Evolutionary conservation across 257 asterid species (phyloP).

Genomic region (Salvia splendens): DNA sequence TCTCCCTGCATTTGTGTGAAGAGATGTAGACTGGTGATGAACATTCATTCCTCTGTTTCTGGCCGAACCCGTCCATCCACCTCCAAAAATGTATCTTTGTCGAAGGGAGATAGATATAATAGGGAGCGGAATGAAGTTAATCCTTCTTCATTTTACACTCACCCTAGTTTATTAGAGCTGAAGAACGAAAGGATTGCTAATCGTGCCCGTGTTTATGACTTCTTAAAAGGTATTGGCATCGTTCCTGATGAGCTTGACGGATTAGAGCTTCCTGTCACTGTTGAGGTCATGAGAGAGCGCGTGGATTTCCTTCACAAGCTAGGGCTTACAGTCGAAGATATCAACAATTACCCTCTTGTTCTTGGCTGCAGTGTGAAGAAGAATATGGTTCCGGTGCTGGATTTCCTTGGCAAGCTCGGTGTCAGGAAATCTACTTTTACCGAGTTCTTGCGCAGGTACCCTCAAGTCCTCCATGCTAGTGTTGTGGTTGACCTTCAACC

Average conservation of each 20-base stretch:
- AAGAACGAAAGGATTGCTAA: constrained; percentile 72
- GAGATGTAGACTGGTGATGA: constrained; percentile 45
- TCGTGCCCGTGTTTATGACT: constrained; percentile 77
- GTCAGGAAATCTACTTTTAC: constrained; percentile 77
- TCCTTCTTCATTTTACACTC: constrained; percentile 68
- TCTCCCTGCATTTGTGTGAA: constrained; percentile 36
- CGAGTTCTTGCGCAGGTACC: constrained; percentile 77
- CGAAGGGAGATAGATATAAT: constrained; percentile 37
- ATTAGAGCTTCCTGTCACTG: constrained; percentile 91
- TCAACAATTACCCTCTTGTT: constrained; percentile 91
- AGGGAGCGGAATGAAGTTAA: constrained; percentile 44
- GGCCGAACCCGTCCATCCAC: constrained; percentile 53
- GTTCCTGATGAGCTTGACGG: constrained; percentile 95
- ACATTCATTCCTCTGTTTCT: constrained; percentile 49
- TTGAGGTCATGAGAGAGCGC: constrained; percentile 89
- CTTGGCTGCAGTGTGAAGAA: constrained; percentile 98
- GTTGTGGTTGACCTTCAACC: constrained; percentile 92
- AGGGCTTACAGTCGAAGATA: constrained; percentile 89
- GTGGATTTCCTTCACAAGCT: constrained; percentile 85
- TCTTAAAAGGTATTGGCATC: constrained; percentile 72
- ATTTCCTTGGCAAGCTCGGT: constrained; percentile 90
- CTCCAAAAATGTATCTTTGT: constrained; percentile 31
- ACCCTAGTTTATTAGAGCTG: constrained; percentile 80
- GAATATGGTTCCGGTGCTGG: constrained; percentile 95
- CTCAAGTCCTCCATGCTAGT: constrained; percentile 97